Conservation (phyloP, 2,329 filamentous ascomycete genomes). For the Cryoendolithus antarcticus region DNA sequence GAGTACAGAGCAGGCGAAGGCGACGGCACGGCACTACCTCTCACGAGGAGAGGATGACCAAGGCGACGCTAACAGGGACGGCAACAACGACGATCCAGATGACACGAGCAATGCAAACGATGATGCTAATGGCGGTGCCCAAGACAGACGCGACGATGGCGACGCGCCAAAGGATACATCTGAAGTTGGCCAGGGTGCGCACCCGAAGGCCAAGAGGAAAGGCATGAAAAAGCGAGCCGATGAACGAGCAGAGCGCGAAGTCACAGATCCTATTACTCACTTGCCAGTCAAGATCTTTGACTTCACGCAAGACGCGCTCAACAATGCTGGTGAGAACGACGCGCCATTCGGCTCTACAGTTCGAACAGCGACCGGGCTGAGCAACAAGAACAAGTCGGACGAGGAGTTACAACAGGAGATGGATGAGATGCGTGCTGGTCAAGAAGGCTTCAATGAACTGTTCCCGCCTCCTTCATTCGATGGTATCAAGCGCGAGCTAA, state of each 20-base stretch:
- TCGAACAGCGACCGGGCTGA: constrained; percentile 33
- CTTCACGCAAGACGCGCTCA: constrained; percentile 51
- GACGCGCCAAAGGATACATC: constrained; percentile 32
- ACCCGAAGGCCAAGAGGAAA: constrained; percentile 37
- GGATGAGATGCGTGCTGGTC: constrained; percentile 28
- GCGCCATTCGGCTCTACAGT: constrained; percentile 28
- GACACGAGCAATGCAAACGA: constrained; percentile 6
- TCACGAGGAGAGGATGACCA: constrained; percentile 7
- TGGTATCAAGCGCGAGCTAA: constrained; percentile 31
- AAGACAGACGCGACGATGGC: constrained; percentile 4
- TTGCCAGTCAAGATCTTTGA: constrained; percentile 57
- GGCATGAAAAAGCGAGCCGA: constrained; percentile 36
- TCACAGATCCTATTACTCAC: constrained; percentile 63
- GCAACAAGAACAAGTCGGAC: constrained; percentile 32
- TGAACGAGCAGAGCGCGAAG: constrained; percentile 42
- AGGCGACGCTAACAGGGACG: constrained; percentile 3
- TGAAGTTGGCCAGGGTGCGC: constrained; percentile 25
- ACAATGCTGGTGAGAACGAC: constrained; percentile 34
- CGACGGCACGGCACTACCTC: constrained; percentile 15
- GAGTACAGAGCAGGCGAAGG: constrained; percentile 24
- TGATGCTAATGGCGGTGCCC: constrained; percentile 7
- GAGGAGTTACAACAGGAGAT: constrained; percentile 32
- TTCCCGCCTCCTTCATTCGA: constrained; percentile 44
- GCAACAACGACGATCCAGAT: constrained; percentile 4
- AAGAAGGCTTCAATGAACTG: constrained; percentile 35